Evolutionary conservation across 163 green algal species (phyloP), one percentile per base, ranked within the genome.

Genomic region (Picocystis sp.): DNA sequence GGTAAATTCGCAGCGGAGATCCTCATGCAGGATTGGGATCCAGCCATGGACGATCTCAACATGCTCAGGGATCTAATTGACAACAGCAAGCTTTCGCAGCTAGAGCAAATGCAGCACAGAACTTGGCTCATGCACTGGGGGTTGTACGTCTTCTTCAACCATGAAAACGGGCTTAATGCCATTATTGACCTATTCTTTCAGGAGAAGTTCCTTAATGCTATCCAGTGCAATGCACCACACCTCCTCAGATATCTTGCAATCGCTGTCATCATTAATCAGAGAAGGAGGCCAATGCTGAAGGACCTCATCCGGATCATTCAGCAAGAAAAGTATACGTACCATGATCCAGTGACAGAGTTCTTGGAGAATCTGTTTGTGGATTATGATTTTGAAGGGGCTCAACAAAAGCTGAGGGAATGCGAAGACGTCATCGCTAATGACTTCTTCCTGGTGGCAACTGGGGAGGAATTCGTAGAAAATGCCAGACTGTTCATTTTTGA

Each of bases 141-240:
- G 5, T 75, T 99, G 17, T 97, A 93, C 63, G 81, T 97, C 23
- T 95, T 93, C 77, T 96, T 93, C 76, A 96, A 97, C 76, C 80
- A 91, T 59, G 82, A 94, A 56, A 93, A 89, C 61, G 90, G 90
- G 17, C 72, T 82, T 53, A 92, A 92, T 64, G 64, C 72, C 42
- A 82, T 99, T 50, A 82, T 96, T 34, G 90, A 99, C 69, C 69
- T 97, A 9, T 94, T 95, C 74, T 75, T 98, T 47, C 71, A 84
- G 57, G 83, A 93, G 49, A 73, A 75, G 29, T 99, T 95, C 72
- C 47, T 94, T 24, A 86, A 84, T 48, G 88, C 90, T 33, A 87
- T 99, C 52, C 88, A 96, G 72, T 84, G 87, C 50, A 89, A 86
- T 35, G 75, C 82, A 12, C 89, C 78, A 47, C 86, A 97, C 71